Percentiles rank a stretch among this genome's conserved stretches.
Conservation (phyloP, 2,329 filamentous ascomycete species). For the Penicillium sp. region DNA sequence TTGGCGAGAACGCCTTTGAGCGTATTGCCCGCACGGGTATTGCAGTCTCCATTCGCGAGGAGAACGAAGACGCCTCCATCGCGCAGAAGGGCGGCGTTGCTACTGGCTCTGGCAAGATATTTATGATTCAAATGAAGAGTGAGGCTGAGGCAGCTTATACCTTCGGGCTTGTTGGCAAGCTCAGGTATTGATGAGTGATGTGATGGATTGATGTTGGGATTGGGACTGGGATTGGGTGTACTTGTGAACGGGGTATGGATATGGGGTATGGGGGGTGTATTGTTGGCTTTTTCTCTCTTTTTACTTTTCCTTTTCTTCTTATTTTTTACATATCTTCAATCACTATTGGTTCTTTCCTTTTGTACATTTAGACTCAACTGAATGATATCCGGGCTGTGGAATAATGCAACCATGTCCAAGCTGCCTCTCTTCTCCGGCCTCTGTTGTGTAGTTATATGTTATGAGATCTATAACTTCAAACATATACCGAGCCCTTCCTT, state of each 20-base stretch:
- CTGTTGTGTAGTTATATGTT: neutral
- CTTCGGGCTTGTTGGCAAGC: slow-evolving; percentile 46
- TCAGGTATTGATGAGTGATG: slow-evolving; percentile 36
- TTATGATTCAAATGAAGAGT: slow-evolving; percentile 56
- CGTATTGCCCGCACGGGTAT: slow-evolving; percentile 76
- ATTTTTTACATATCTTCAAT: slow-evolving; percentile 8
- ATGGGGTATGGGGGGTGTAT: slow-evolving; percentile 11
- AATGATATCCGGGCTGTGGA: slow-evolving; percentile 2
- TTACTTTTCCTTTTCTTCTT: neutral
- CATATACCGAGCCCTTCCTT: neutral
- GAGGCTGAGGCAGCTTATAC: slow-evolving; percentile 49
- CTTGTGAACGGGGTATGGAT: neutral
- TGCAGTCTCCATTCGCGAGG: slow-evolving; percentile 79
- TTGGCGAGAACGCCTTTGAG: slow-evolving; percentile 77
- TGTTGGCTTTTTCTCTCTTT: slow-evolving; percentile 1
- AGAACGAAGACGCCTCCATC: slow-evolving; percentile 55
- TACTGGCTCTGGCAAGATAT: slow-evolving; percentile 49
- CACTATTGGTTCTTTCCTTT: slow-evolving; percentile 11
- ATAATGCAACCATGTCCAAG: neutral
- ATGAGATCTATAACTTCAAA: neutral
- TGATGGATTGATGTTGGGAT: neutral
- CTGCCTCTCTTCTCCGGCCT: neutral
- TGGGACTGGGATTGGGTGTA: neutral
- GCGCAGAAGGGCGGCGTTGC: slow-evolving; percentile 52
- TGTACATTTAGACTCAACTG: slow-evolving; percentile 13